Evolutionary conservation across 1,284 basidiomycete genomes (phyloP).

Genomic region (Puccinia novopanici): DNA sequence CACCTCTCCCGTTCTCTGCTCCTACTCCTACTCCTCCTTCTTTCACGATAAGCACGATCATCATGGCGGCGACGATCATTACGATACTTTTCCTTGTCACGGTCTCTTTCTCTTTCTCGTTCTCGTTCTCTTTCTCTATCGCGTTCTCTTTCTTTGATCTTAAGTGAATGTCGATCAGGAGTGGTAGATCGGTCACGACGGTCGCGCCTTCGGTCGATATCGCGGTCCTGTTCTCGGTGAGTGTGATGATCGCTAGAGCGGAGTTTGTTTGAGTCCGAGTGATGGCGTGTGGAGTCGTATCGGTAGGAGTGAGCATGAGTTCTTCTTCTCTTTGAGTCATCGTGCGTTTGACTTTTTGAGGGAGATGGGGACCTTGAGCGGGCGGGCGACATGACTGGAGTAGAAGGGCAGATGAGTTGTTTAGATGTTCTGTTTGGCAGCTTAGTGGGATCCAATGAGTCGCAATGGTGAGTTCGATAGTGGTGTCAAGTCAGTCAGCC

Average conservation of each 20-base stretch:
- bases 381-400: conserved; percentile 17
- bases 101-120: conserved; percentile 27
- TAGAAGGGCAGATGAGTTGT: neutral
- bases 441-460: neutral
- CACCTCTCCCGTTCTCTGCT: conserved; percentile 54
- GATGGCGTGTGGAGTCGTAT: conserved; percentile 15
- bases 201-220: conserved; percentile 29
- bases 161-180: neutral
- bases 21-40: conserved; percentile 59
- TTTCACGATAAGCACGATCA: conserved; percentile 40
- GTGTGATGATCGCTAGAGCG: conserved; percentile 9
- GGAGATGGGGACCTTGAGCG: conserved; percentile 46
- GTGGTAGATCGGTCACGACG: conserved; percentile 16
- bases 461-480: no score
- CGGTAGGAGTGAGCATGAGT: conserved; percentile 22
- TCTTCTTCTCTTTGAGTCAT: conserved; percentile 35
- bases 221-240: conserved; percentile 23
- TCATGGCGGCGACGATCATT: conserved; percentile 47
- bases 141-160: conserved; percentile 38
- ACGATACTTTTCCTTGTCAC: conserved; percentile 51
- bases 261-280: conserved; percentile 4
- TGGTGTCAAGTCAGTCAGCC: no score
- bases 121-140: conserved; percentile 30
- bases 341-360: conserved; percentile 3
- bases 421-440: neutral